Evolutionary conservation across 2,329 filamentous ascomycete species (phyloP).

Genomic region (Hymenoscyphus albidus): DNA sequence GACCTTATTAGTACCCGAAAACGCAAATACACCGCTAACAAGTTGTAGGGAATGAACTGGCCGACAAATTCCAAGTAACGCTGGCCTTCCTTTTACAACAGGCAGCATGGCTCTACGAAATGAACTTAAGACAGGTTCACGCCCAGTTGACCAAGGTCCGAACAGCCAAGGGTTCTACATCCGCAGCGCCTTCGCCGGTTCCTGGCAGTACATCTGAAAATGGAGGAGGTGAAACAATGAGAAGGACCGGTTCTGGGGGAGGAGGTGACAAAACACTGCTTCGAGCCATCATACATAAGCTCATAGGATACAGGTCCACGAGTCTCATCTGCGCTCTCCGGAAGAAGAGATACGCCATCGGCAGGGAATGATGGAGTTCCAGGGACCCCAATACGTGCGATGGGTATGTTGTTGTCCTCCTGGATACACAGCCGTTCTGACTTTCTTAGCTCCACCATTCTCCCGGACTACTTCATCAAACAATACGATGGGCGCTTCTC

Average conservation of each 20-base stretch:
- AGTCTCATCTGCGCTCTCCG: constrained; percentile 30
- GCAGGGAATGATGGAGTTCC: constrained; percentile 25
- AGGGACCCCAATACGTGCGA: constrained; percentile 21
- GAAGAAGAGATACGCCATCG: constrained; percentile 30
- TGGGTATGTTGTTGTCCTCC: constrained; percentile 19
- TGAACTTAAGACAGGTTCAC: constrained; percentile 83
- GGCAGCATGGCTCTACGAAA: constrained; percentile 88
- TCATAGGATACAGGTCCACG: constrained; percentile 27
- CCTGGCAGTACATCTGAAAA: constrained; percentile 46
- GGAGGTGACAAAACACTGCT: constrained; percentile 29
- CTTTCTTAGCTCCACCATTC: constrained; percentile 30
- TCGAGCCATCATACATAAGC: constrained; percentile 4
- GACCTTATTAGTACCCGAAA: background rate
- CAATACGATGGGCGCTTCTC: constrained; percentile 30
- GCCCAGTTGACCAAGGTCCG: constrained; percentile 81
- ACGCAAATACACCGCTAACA: constrained; percentile 17
- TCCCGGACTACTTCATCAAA: constrained; percentile 34
- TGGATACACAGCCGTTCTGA: constrained; percentile 12
- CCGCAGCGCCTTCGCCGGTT: constrained; percentile 53
- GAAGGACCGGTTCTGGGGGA: constrained; percentile 47
- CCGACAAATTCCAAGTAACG: constrained; percentile 75
- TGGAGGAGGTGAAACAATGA: constrained; percentile 45
- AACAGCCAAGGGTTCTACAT: constrained; percentile 51
- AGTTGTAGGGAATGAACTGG: constrained; percentile 66
- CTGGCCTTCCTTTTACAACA: constrained; percentile 88